Evolutionary conservation across 805 yeast species (phyloP).

Genomic region (Pichia paraexigua): DNA sequence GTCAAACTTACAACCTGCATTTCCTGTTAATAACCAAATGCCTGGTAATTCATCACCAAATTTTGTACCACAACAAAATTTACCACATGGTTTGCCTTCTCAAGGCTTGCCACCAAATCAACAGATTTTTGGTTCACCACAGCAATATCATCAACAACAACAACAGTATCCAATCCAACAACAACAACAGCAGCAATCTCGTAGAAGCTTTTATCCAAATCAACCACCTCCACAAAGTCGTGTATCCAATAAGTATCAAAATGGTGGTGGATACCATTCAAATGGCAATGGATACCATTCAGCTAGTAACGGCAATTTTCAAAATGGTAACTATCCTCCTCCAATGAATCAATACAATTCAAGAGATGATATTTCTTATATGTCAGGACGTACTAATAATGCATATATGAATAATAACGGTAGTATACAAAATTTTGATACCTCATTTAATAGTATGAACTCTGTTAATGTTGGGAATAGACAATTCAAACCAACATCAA

Average conservation of each 20-base stretch:
- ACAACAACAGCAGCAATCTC: slow-evolving; percentile 4
- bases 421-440: slow-evolving; percentile 5
- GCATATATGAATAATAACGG: slow-evolving; percentile 1
- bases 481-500: slow-evolving; percentile 34
- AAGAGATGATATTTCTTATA: slow-evolving; percentile 20
- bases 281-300: slow-evolving; percentile 13
- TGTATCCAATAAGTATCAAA: neutral
- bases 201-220: slow-evolving; percentile 1
- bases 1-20: slow-evolving; percentile 14
- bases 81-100: slow-evolving; percentile 29
- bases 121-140: slow-evolving; percentile 21
- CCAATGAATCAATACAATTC: slow-evolving; percentile 5
- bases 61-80: slow-evolving; percentile 22
- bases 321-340: slow-evolving; percentile 5
- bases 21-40: slow-evolving; percentile 9
- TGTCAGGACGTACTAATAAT: slow-evolving; percentile 12
- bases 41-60: slow-evolving; percentile 23
- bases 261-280: slow-evolving; percentile 12
- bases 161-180: slow-evolving; percentile 3
- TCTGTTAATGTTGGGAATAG: slow-evolving; percentile 9
- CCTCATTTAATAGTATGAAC: slow-evolving; percentile 9
- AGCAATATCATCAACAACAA: slow-evolving; percentile 9
- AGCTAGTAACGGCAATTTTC: slow-evolving; percentile 12
- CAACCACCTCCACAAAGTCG: neutral
- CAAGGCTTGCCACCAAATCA: slow-evolving; percentile 28